These are phyloP conservation scores for Euclidium syriacum DNA, from an alignment of 345 rosid species.

Conservation along the genomic window DNA sequence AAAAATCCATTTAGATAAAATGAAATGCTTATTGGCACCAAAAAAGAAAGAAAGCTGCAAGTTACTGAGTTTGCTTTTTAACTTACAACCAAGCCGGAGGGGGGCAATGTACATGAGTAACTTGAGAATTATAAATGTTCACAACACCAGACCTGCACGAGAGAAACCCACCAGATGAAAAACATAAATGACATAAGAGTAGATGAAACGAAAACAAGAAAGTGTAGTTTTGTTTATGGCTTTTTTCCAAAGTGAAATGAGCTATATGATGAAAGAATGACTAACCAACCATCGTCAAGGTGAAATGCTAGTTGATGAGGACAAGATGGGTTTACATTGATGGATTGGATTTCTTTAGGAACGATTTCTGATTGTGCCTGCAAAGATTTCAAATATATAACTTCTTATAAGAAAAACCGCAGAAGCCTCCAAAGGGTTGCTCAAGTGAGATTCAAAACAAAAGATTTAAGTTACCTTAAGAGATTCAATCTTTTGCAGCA, in stretches of 20 bases:
- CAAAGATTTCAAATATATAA: slow-evolving; percentile 1
- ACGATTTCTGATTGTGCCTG: slow-evolving; percentile 89
- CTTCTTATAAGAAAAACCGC: neutral
- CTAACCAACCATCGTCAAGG: slow-evolving; percentile 94
- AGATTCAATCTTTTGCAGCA: slow-evolving; percentile 60
- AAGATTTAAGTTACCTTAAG: slow-evolving; percentile 23
- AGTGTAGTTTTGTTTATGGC: neutral
- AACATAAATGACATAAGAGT: neutral
- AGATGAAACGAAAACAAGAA: neutral
- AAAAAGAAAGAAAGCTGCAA: neutral
- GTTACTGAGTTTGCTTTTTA: slow-evolving; percentile 4
- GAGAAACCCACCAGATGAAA: slow-evolving; percentile 6
- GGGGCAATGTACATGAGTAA: slow-evolving; percentile 95
- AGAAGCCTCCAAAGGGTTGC: slow-evolving; percentile 1
- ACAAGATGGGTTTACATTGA: slow-evolving; percentile 72
- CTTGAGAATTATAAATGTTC: slow-evolving; percentile 51
- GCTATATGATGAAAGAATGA: slow-evolving; percentile 11
- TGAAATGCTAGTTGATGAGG: slow-evolving; percentile 88
- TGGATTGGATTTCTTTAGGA: slow-evolving; percentile 75
- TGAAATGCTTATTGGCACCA: neutral
- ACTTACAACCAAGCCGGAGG: slow-evolving; percentile 98
- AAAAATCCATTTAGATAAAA: slow-evolving; percentile 13
- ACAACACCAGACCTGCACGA: slow-evolving; percentile 84
- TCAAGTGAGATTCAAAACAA: slow-evolving; percentile 2
- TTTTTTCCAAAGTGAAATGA: neutral